Base-by-base conservation (phyloP, 352 stramenopile species). In the Blastocystis sp. region DNA sequence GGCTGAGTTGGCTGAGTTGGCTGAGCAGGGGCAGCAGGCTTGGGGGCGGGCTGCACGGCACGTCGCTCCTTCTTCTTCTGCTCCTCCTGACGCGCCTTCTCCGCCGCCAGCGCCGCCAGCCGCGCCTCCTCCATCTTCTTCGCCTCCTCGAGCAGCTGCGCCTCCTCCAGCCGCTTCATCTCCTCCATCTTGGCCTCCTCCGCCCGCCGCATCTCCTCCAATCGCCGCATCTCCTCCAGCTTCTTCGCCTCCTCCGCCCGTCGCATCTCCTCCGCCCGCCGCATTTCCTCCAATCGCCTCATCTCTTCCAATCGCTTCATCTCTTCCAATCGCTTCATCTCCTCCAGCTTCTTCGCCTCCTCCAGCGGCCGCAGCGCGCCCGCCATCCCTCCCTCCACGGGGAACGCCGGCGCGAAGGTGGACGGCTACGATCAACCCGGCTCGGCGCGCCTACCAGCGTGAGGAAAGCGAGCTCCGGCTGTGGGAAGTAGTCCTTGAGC, bases 401-500 rank as follows among this genome's bases (percentile, higher is more conserved):
- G 48, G 5, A 14, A 56, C 48, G 48, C 5, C 48, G 48, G 48
- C 48, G 48, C 14, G 48, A 56, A 56, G 5, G 52, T 61, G 14
- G 52, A 38, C 11, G 69, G 69, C 69, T 79, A n/a, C 9, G 38
- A 23, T 28, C 21, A 45, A 62, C 19, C 11, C 17, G n/a, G 11
- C 11, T 1, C 14, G 9, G 38, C 17, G 28, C 28, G 14, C 40
- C 3, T 28, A 81, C 71, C 41, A 81, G 23, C 11, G 62, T 53
- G 7, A 34, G 59, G 71, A 81, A 81, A 7, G 71, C 71, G 43
- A 81, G 41, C 59, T 81, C 71, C 1, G 45, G n/a, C 3, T 14
- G 45, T 10, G 71, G 71, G 52, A 45, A 81, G n/a, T 52, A 66
- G 45, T 64, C 71, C 45, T 65, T 64, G 5, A 81, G 41, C 71